These are phyloP conservation scores for Prunus fruticosa DNA, from an alignment of 306 rosid species.

Conservation along the genomic window DNA sequence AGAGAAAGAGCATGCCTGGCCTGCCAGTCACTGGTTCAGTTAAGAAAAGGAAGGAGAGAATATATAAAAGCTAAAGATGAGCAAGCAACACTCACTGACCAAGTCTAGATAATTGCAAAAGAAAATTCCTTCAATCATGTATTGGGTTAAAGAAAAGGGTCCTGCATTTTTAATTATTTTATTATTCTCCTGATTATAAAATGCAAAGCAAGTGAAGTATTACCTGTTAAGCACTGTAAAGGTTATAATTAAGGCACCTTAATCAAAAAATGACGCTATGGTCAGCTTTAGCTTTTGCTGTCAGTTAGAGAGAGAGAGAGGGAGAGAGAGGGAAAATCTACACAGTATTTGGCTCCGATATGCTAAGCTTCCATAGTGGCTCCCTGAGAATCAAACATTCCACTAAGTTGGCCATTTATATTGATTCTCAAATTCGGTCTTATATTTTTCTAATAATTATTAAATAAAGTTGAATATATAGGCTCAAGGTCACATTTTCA, in stretches of 20 bases:
- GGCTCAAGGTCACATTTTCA: background rate
- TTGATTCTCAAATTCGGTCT: constrained; percentile 38
- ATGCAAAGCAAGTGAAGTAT: constrained; percentile 37
- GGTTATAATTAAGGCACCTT: constrained; percentile 25
- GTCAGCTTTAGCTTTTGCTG: constrained; percentile 23
- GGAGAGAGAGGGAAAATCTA: background rate
- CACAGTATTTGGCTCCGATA: background rate
- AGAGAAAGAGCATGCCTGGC: constrained; percentile 46
- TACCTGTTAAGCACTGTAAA: constrained; percentile 52
- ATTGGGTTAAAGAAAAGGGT: constrained; percentile 35
- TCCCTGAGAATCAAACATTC: constrained; percentile 57
- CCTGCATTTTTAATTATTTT: background rate
- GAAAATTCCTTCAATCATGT: constrained; percentile 76
- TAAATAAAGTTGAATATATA: background rate
- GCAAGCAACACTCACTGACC: constrained; percentile 27
- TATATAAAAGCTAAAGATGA: constrained; percentile 40
- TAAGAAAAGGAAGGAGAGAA: constrained; percentile 41
- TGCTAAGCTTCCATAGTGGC: constrained; percentile 24
- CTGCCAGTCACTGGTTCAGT: constrained; percentile 36
- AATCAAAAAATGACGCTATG: constrained; percentile 27
- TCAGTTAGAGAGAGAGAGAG: constrained; percentile 7
- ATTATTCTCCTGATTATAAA: constrained; percentile 21
- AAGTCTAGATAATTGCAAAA: constrained; percentile 45
- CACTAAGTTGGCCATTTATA: constrained; percentile 27
- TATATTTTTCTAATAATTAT: constrained; percentile 23